Percentiles rank a stretch among this genome's conserved stretches.
Conservation (phyloP, 768 basidiomycete genomes). For the Mycena rebaudengoi region DNA sequence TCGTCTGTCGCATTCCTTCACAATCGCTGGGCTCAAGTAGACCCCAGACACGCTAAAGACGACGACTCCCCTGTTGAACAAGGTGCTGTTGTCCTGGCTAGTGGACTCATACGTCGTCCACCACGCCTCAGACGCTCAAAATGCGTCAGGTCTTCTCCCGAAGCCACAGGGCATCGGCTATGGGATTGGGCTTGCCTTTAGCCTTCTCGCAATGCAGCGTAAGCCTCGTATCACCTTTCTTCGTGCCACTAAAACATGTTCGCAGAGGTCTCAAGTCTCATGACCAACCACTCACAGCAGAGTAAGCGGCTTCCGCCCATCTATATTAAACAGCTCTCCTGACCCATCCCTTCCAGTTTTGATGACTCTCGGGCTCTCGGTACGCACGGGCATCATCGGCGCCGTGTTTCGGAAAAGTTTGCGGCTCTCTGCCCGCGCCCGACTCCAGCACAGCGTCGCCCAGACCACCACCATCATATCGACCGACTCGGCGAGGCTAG, state of each 20-base stretch:
- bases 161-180: conserved; percentile 62
- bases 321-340: neutral
- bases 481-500: conserved; percentile 66
- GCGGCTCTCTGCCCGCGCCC: conserved; percentile 67
- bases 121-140: conserved; percentile 46
- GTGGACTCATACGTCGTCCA: conserved; percentile 55
- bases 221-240: neutral
- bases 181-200: conserved; percentile 68
- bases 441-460: conserved; percentile 68
- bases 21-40: conserved; percentile 13
- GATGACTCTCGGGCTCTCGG: conserved; percentile 57
- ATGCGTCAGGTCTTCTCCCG: conserved; percentile 40
- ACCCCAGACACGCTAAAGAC: neutral
- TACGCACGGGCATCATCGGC: conserved; percentile 55
- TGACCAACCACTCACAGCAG: conserved; percentile 56
- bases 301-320: conserved; percentile 39
- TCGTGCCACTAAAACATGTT: conserved; percentile 39
- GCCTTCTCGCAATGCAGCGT: conserved; percentile 64
- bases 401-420: conserved; percentile 72
- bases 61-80: conserved; percentile 61
- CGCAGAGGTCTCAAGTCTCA: conserved; percentile 51
- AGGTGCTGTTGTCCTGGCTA: conserved; percentile 68
- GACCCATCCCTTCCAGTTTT: conserved; percentile 38
- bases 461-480: conserved; percentile 78
- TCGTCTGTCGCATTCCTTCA: conserved; percentile 9